Conservation (phyloP, 2,329 filamentous ascomycete genomes). For the Thielaviopsis euricoi region DNA sequence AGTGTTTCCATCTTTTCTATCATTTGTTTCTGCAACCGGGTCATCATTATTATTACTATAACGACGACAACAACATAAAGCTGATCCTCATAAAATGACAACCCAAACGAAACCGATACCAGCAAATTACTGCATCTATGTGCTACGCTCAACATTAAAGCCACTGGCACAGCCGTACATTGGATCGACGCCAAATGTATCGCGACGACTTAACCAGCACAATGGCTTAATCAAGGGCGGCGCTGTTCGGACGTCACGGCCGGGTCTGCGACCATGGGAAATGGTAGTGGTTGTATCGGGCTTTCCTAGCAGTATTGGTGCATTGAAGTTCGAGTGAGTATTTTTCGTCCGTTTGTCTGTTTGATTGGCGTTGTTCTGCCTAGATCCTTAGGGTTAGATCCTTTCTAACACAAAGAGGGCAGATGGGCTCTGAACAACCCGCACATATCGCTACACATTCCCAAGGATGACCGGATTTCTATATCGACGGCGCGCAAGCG, state of each 20-base stretch:
- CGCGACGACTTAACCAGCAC: conserved; percentile 72
- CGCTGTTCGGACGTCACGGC: conserved; percentile 55
- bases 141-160: conserved; percentile 66
- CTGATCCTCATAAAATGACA: conserved; percentile 23
- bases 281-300: conserved; percentile 77
- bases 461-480: conserved; percentile 42
- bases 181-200: conserved; percentile 80
- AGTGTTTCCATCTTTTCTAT: background rate
- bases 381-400: background rate
- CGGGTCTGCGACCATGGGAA: conserved; percentile 67
- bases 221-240: conserved; percentile 76
- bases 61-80: too few relatives aligned
- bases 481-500: conserved; percentile 33
- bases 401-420: background rate
- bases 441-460: conserved; percentile 64
- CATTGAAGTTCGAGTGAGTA: conserved; percentile 85
- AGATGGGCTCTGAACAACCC: conserved; percentile 91
- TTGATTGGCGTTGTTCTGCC: background rate
- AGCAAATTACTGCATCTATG: conserved; percentile 83
- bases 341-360: background rate
- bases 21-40: too few relatives aligned
- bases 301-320: conserved; percentile 73
- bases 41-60: too few relatives aligned
- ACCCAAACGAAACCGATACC: conserved; percentile 47
- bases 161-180: conserved; percentile 55